phyloP scores from a whole-genome alignment of 192 early-diverging fungal species.

The Entrophospora sp. region DNA sequence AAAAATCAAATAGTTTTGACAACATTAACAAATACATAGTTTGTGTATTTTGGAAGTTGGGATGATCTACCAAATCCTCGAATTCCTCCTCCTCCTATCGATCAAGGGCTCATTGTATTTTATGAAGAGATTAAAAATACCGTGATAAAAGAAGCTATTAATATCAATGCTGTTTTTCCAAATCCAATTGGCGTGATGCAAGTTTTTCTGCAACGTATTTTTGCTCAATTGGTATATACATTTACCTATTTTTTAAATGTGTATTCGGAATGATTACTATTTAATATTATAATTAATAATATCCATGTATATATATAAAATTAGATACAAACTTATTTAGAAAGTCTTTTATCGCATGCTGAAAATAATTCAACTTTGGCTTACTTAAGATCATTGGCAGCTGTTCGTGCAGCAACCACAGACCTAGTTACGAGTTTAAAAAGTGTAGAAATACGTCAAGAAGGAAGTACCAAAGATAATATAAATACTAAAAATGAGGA shows the following conservation, averaged over 20 bases:
- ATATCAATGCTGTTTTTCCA: slow-evolving; percentile 91
- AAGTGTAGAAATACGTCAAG: slow-evolving; percentile 39
- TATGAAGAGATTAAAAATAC: slow-evolving; percentile 78
- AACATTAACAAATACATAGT: neutral
- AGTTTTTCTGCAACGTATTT: slow-evolving; percentile 87
- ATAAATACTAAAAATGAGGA: slow-evolving; percentile 16
- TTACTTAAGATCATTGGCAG: slow-evolving; percentile 68
- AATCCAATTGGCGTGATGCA: slow-evolving; percentile 85
- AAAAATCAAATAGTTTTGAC: neutral
- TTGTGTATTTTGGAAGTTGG: slow-evolving; percentile 22
- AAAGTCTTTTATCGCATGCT: slow-evolving; percentile 64
- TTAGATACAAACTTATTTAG: slow-evolving; percentile 86
- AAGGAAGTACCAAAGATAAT: slow-evolving; percentile 23
- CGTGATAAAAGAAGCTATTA: slow-evolving; percentile 78
- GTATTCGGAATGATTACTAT: no score
- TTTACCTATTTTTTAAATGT: neutral
- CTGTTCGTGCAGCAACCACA: slow-evolving; percentile 66
- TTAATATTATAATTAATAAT: neutral
- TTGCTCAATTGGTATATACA: slow-evolving; percentile 79
- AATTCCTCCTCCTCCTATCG: slow-evolving; percentile 51
- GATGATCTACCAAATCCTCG: slow-evolving; percentile 43
- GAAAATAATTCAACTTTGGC: slow-evolving; percentile 64
- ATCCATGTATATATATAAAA: neutral
- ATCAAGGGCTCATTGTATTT: slow-evolving; percentile 64
- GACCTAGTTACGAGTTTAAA: slow-evolving; percentile 70